Base-by-base conservation (phyloP, 148 eudicot species). In the Vaccinium darrowii region DNA sequence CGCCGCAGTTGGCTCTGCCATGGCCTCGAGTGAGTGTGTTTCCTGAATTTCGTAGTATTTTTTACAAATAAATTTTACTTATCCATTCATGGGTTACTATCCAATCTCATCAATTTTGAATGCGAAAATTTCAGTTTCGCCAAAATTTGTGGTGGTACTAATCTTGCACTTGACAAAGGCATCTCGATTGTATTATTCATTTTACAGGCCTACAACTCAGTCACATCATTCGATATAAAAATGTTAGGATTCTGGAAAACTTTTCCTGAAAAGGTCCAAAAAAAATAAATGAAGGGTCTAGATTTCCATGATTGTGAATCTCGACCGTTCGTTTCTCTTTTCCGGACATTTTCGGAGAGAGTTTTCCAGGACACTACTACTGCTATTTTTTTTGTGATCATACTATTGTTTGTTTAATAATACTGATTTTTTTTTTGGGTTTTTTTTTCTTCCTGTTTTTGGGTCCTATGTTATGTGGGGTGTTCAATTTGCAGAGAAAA, bases 1-100 rank as follows among this genome's bases (percentile, higher is more conserved):
- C 81, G 93, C 93, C 2, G 93, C 96, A 3, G 91, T 92, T 11
- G 99, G 98, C 0, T 90, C 99, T 5, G 83, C 90, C 76, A 90
- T 95, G 96, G 84, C 99, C 2, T 87, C 98, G 1, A 84, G 99
- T 95, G 13, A 83, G 92, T 88, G 4, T 18, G 50, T 54, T 25
- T 21, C 11, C 43, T 2, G 11, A 0, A 57, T 27, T 67, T 67
- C 72, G 15, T 5, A 23, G 15, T 39, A 23, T 11, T 67, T 25
- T 6, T 5, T 3, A 23, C 72, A 5, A 62, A n/a, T 1, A n/a
- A 63, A n/a, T 8, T 69, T 0, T 69, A 67, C 16, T 27, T 67
- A 3, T 67, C 16, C 73, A 25, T n/a, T 27, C 73, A 25, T 25
- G 15, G 15, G 15, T 27, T 67, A 9, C 16, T 65, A 52, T 52